Base-by-base conservation (phyloP, 108 stramenopile genomes). In the Fragilaria crotonensis region DNA sequence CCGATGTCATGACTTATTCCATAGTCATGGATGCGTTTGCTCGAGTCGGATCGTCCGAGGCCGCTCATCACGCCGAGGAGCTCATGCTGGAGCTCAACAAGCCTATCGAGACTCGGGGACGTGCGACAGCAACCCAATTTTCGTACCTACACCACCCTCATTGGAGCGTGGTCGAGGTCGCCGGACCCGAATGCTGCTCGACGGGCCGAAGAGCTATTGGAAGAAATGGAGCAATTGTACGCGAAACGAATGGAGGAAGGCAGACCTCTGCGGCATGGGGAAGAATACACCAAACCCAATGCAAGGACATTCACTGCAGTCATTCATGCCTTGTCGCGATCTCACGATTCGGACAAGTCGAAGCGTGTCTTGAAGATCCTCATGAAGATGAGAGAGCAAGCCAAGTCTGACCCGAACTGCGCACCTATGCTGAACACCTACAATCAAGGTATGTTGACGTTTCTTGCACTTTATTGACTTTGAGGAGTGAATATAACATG, bases 1-100 rank as follows among this genome's bases (percentile, higher is more conserved):
- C 84, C 9, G 79, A 85, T 58, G 66, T 78, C 5, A 58, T 75
- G 14, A 71, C 75, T 9, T 85, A 82, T 46, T 72, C 67, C 20
- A 54, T 66, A 0, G 76, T 77, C 26, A 72, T 84, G 45, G 77
- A 80, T 67, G 77, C 76, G 17, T 75, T 70, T 59, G 66, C 74
- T 4, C 50, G 64, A 46, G 66, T 65, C n/a, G 75, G 71, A 4
- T 50, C 60, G 18, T 59, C 57, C 30, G 56, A 69, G 7, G 60
- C 70, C 30, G 63, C 69, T 1, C 19, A 48, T 19, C 57, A 57
- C 36, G 76, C 77, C 0, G 75, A 76, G 57, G 62, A 68, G 11
- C 23, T 82, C 14, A 31, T 82, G 4, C 45, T 56, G n/a, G 74
- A 78, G 46, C 59, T 82, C 33, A 68, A 76, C 59, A 22, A 20